Evolutionary conservation across 768 basidiomycete species (phyloP), one percentile per base, ranked within the genome.

Genomic region (Pisolithus sp.): DNA sequence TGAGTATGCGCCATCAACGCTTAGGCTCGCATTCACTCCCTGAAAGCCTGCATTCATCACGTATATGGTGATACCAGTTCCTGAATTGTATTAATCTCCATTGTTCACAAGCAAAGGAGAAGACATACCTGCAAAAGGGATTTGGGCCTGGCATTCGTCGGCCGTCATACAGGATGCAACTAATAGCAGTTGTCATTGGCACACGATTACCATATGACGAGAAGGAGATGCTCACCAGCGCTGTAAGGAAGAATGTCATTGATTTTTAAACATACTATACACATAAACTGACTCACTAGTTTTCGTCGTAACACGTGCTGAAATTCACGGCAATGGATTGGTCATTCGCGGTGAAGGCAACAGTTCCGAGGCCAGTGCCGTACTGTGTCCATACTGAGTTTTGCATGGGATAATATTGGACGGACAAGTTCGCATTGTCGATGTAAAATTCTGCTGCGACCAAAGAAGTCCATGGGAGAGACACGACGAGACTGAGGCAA

Each of bases 21-120:
- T 9, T 2, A 49, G 18, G 42, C 41, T 44, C 17, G 48, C 52
- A 30, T 7, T 8, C 24, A 53, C 36, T 10, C 52, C 52, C 23
- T 48, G 41, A 3, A 36, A 38, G 20, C 52, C 52, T 23, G 52
- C 48, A 13, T 49, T 26, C 7, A 38, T 6, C 20, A 53, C 39
- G 30, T 53, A 53, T 6, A 53, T 36, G 10, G 42, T 45, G 24
- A 53, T 34, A 3, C 52, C 52, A 17, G 48, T 42, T 5, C 52
- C 52, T 53, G 17, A 18, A 45, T 20, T 10, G 23, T 17, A 23
- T 13, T 38, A n/a, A 31, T 18, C n/a, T 9, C 28, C 10, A 8
- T 15, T 1, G 18, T 28, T 23, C 5, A 15, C 34, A 15, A 34
- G 3, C 21, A 41, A 7, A 42, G 26, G 2, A 3, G 17, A n/a